phyloP scores from a whole-genome alignment of 106 monocot genomes.

The Platanthera zijinensis region DNA sequence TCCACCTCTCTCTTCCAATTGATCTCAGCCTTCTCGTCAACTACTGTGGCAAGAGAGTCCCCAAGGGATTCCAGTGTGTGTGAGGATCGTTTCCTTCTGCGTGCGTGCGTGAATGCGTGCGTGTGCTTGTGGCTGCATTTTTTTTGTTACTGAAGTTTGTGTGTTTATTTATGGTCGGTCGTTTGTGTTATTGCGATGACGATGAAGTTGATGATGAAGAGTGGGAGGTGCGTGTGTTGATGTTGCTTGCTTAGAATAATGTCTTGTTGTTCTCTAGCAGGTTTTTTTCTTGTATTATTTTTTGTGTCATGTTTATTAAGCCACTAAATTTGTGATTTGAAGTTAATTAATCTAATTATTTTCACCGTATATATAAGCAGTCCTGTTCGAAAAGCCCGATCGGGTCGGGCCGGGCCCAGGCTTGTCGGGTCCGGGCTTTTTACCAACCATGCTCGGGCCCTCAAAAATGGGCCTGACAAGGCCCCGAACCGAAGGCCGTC shows the following conservation, averaged over 20 bases:
- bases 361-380: neutral
- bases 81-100: neutral
- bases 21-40: conserved; percentile 17
- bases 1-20: conserved; percentile 11
- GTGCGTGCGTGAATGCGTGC: neutral
- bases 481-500: too few relatives aligned
- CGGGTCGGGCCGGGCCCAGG: too few relatives aligned
- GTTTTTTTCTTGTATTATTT: neutral
- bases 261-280: neutral
- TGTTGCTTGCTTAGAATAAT: neutral
- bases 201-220: neutral
- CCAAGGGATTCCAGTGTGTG: conserved; percentile 16
- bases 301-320: too few relatives aligned
- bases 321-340: neutral
- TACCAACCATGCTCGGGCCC: too few relatives aligned
- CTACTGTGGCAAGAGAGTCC: conserved; percentile 15
- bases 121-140: neutral
- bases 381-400: too few relatives aligned
- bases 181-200: neutral
- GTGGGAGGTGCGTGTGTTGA: neutral
- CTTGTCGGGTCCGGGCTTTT: too few relatives aligned
- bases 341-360: neutral
- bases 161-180: neutral
- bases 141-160: neutral
- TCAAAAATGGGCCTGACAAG: too few relatives aligned